These are phyloP conservation scores for Elaeis oleifera DNA, from an alignment of 202 grass and related monocot genomes.

Conservation along the genomic window DNA sequence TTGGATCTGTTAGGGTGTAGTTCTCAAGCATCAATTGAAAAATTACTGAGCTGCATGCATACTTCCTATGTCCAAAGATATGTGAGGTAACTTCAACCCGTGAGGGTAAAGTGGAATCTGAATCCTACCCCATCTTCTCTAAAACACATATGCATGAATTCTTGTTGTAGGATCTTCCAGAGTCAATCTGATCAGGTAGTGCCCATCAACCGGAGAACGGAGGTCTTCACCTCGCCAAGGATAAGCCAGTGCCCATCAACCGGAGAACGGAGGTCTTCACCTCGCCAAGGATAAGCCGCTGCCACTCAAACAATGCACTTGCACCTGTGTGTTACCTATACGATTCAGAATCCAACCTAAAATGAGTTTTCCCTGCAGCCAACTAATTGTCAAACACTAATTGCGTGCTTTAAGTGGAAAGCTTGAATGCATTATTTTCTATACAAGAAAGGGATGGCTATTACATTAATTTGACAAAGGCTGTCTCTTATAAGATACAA, in stretches of 20 bases:
- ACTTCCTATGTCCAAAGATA: not conserved
- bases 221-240: constrained; percentile 31
- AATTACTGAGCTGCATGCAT: no score
- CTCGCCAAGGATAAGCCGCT: constrained; percentile 43
- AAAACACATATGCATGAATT: constrained; percentile 48
- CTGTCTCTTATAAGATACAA: no score
- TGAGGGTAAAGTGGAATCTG: constrained; percentile 4
- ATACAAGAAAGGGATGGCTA: no score
- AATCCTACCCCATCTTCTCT: constrained; percentile 59
- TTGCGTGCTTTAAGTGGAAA: not conserved
- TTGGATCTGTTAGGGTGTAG: not conserved
- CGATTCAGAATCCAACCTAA: constrained; percentile 14
- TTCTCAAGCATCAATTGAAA: no score
- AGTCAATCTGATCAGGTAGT: constrained; percentile 33
- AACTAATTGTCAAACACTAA: not conserved
- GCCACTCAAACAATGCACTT: constrained; percentile 74
- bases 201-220: constrained; percentile 22
- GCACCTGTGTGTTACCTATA: constrained; percentile 44
- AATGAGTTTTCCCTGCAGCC: not conserved
- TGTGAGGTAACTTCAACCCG: not conserved
- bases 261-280: constrained; percentile 26
- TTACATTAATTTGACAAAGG: no score
- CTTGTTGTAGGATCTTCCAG: constrained; percentile 90
- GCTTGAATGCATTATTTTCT: no score
- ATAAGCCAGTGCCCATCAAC: constrained; percentile 14